These are phyloP conservation scores for Chlorella sp. DNA, from an alignment of 139 green algal species.

Conservation along the genomic window DNA sequence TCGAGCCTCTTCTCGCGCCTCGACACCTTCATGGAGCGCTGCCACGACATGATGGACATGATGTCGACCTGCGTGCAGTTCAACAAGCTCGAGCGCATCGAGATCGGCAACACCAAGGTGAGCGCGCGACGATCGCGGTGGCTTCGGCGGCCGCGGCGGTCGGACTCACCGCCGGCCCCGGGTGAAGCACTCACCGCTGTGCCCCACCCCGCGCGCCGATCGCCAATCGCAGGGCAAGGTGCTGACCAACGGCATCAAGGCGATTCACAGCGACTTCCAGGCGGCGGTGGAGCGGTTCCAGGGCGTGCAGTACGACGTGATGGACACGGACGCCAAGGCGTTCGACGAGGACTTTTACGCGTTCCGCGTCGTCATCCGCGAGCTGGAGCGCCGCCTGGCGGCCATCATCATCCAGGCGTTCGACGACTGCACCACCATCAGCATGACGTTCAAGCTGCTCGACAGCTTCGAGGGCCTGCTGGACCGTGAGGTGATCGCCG, in stretches of 20 bases:
- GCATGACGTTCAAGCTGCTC: conserved; percentile 83
- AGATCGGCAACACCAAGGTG: conserved; percentile 78
- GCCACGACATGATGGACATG: conserved; percentile 79
- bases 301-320: conserved; percentile 71
- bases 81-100: conserved; percentile 76
- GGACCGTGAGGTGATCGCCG: conserved; percentile 72
- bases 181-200: too few relatives aligned
- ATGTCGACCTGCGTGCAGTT: conserved; percentile 75
- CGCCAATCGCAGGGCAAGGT: conserved; percentile 55
- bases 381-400: conserved; percentile 80
- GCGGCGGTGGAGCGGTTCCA: conserved; percentile 66
- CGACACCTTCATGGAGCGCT: conserved; percentile 77
- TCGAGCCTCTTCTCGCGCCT: conserved; percentile 20
- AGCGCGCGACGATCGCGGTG: too few relatives aligned
- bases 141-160: too few relatives aligned
- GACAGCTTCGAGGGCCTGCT: conserved; percentile 85
- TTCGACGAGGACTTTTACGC: conserved; percentile 74
- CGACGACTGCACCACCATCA: conserved; percentile 76
- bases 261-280: conserved; percentile 72
- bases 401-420: conserved; percentile 82
- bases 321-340: conserved; percentile 60
- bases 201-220: too few relatives aligned
- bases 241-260: conserved; percentile 64
- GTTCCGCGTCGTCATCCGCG: conserved; percentile 56
- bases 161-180: too few relatives aligned